Base-by-base conservation (phyloP, 441 rosid genomes). In the Hura crepitans region DNA sequence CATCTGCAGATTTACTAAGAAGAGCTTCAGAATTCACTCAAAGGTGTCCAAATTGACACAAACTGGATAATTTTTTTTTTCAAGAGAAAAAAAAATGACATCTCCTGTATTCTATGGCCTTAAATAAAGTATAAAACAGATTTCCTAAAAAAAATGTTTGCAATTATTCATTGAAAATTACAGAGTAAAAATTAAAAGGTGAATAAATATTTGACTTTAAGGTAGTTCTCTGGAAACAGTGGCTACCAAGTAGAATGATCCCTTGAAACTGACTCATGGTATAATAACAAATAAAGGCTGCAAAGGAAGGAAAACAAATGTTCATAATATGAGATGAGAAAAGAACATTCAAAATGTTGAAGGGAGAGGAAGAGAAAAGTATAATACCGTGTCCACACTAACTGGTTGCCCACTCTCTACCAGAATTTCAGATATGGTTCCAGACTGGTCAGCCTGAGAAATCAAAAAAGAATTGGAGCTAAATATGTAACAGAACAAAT, bases 341-440 rank as follows among this genome's bases (percentile, higher is more conserved):
- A 20, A 31, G 27, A 76, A 12, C 39, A 17, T 62, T 39, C 0
- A 10, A 17, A 15, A 23, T 11, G 27, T 25, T 61, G 46, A n/a
- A 27, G 50, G 35, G 20, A 13, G 55, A 23, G 53, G 20, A 49
- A 28, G 20, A 17, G 18, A 68, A 5, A 17, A n/a, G n/a, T 23
- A 14, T 4, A 17, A 69, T 85, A 95, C 99, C 96, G 60, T 71
- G 83, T 87, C 97, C 55, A 92, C 78, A 28, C 90, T 90, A 65
- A 95, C 97, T 43, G 97, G 70, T 85, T 95, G 90, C n/a, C 89
- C 97, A 64, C 92, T 94, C 64, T 89, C 97, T 23, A 66, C 86
- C 62, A 85, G 74, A 78, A 95, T 73, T 74, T 86, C 99, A 28
- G 81, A 60, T 73, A 95, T 66, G 67, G 97, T 92, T 84, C 99